Percentiles rank a stretch among this genome's conserved stretches.
Conservation (phyloP, 768 basidiomycete species). For the Lepiota venenata region DNA sequence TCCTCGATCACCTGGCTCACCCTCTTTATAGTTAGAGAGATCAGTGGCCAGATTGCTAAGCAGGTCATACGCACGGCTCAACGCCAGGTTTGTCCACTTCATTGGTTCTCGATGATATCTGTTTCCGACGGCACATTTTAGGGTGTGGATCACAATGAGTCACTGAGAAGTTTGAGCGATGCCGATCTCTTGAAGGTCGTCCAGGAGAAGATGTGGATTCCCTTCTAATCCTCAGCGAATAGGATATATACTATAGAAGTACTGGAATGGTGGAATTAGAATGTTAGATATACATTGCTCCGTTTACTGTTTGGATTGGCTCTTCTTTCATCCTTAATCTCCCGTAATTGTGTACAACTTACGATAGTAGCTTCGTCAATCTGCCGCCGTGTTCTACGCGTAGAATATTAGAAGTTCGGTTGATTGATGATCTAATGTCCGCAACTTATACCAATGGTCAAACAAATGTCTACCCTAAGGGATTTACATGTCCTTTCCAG, state of each 20-base stretch:
- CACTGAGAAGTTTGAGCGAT: constrained; percentile 58
- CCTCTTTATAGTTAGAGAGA: constrained; percentile 60
- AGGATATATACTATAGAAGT: not conserved
- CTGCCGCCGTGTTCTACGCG: too few relatives aligned
- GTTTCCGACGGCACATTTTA: constrained; percentile 18
- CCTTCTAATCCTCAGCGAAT: constrained; percentile 6
- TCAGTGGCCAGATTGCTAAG: constrained; percentile 70
- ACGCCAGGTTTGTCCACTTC: constrained; percentile 38
- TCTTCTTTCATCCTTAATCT: not conserved
- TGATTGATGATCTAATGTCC: too few relatives aligned
- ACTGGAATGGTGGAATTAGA: not conserved
- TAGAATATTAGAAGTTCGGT: too few relatives aligned
- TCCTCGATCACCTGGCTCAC: not conserved
- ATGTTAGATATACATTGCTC: not conserved
- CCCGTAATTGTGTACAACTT: not conserved
- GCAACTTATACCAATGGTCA: too few relatives aligned
- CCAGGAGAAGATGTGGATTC: constrained; percentile 71
- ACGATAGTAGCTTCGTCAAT: not conserved
- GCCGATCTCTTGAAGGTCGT: constrained; percentile 51
- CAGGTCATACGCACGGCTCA: constrained; percentile 81
- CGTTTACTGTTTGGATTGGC: not conserved
- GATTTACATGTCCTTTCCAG: too few relatives aligned
- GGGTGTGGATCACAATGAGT: constrained; percentile 51
- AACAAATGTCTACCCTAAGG: too few relatives aligned
- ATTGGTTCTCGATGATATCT: not conserved